Percentiles rank a stretch among this genome's conserved stretches.
Conservation (phyloP, 106 monocot species). For the Amphibolis antarctica region DNA sequence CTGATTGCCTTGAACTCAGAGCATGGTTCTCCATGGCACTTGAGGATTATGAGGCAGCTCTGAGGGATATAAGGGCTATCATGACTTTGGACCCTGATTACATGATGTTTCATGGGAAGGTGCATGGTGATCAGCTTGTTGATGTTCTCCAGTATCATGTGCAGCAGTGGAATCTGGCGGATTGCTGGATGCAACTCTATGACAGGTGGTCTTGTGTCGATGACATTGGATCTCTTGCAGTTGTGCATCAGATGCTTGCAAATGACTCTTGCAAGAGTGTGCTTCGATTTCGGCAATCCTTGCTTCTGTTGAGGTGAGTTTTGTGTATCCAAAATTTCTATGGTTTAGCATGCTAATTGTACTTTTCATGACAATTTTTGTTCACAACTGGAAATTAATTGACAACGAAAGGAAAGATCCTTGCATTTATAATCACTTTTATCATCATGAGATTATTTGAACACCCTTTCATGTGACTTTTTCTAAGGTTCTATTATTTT, state of each 20-base stretch:
- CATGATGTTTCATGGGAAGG: constrained; percentile 83
- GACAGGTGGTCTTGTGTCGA: constrained; percentile 95
- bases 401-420: too few species aligned
- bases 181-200: constrained; percentile 99
- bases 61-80: constrained; percentile 76
- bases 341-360: background rate
- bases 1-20: constrained; percentile 87
- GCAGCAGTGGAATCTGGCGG: constrained; percentile 72
- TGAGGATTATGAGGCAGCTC: constrained; percentile 50
- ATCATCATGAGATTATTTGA: too few species aligned
- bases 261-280: constrained; percentile 76
- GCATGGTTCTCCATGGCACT: constrained; percentile 72
- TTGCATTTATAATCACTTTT: too few species aligned
- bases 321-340: background rate
- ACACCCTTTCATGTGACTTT: too few species aligned
- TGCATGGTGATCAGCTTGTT: constrained; percentile 73
- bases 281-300: constrained; percentile 75
- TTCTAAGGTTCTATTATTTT: too few species aligned
- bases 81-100: constrained; percentile 81
- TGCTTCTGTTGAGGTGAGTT: constrained; percentile 68
- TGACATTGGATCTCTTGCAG: constrained; percentile 93
- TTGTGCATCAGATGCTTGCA: constrained; percentile 92
- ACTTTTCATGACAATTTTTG: background rate
- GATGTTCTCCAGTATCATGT: constrained; percentile 65
- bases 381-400: too few species aligned